Percentiles rank a stretch among this genome's conserved stretches.
phyloP scores from a whole-genome alignment of 495 filamentous ascomycete species.

The Aspergillus sclerotiicarbonarius region DNA sequence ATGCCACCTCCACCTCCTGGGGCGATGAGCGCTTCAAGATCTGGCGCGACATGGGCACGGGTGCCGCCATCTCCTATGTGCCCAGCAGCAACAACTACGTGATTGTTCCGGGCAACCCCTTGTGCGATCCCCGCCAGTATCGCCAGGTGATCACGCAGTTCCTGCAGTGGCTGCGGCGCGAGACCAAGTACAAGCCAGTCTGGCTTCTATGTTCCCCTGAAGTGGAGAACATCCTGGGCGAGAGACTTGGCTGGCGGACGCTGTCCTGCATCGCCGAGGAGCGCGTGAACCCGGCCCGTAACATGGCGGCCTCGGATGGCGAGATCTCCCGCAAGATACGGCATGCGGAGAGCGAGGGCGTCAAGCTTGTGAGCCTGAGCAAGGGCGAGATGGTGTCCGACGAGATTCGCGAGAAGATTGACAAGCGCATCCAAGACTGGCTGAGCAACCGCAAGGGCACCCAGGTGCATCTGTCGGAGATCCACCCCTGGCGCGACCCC shows the following conservation, averaged over 20 bases:
- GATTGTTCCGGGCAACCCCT: conserved; percentile 77
- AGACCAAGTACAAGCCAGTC: conserved; percentile 71
- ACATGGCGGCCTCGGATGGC: conserved; percentile 50
- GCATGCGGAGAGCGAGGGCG: conserved; percentile 72
- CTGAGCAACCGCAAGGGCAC: conserved; percentile 72
- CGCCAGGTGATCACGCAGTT: conserved; percentile 65
- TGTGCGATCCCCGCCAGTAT: conserved; percentile 73
- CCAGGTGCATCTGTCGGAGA: conserved; percentile 82
- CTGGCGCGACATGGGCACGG: conserved; percentile 73
- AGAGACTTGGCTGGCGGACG: conserved; percentile 77
- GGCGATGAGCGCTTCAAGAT: conserved; percentile 78
- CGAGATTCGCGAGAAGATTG: conserved; percentile 60
- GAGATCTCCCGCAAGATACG: conserved; percentile 69
- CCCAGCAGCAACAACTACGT: conserved; percentile 68
- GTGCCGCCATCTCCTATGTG: conserved; percentile 77
- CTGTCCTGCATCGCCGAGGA: conserved; percentile 83
- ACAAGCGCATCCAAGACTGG: conserved; percentile 75
- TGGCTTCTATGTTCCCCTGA: conserved; percentile 72
- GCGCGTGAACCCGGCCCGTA: conserved; percentile 63
- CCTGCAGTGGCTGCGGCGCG: conserved; percentile 67
- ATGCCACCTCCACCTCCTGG: conserved; percentile 85
- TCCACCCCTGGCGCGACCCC: conserved; percentile 75
- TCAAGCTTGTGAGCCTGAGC: conserved; percentile 66
- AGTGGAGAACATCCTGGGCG: conserved; percentile 70
- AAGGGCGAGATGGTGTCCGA: conserved; percentile 60